Evolutionary conservation across 2,329 filamentous ascomycete genomes (phyloP), one percentile per base, ranked within the genome.

Genomic region (Paecilomyces sp.): DNA sequence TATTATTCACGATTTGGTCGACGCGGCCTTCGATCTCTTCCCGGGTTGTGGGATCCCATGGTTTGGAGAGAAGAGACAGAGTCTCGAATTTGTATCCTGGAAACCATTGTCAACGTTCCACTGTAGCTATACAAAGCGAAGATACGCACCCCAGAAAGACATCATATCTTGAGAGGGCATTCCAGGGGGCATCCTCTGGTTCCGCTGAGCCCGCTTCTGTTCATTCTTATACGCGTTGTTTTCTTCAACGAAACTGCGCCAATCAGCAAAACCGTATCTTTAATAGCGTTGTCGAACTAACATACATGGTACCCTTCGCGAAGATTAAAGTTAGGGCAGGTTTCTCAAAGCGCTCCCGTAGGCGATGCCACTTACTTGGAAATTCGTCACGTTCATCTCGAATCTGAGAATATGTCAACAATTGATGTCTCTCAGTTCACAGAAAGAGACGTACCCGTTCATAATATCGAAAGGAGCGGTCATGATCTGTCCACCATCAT

Each of bases 21-120:
- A 89, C 85, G 30, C 94, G 86, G 59, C 77, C 79, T 71, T 96
- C 92, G 63, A 99, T 97, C 60, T 87, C 85, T 0, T 90, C 87
- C 59, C 90, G 85, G 0, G 86, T 79, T 0, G 85, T 88, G 59
- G 88, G 84, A 58, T 83, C 86, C 87, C 92, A 97, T 0, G 88
- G 83, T 2, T 82, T 77, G 2, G 90, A 87, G 3, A 97, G 77
- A 1, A 94, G 87, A 6, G 88, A 86, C 1, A 99, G 76, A 0
- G 91, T 89, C 75, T 99, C 94, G 68, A 99, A 99, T 72, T 99
- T 99, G 79, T 99, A 99, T 36, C 93, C 91, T 93, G 64, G 47
- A 57, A 55, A 57, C 15, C 3, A 3, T 28, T 24, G 54, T 67
- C 57, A 66, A 58, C 58, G 47, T 52, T 11, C 8, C n/a, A 13